phyloP scores from a whole-genome alignment of 805 yeast genomes.

The Naumovozyma castellii region DNA sequence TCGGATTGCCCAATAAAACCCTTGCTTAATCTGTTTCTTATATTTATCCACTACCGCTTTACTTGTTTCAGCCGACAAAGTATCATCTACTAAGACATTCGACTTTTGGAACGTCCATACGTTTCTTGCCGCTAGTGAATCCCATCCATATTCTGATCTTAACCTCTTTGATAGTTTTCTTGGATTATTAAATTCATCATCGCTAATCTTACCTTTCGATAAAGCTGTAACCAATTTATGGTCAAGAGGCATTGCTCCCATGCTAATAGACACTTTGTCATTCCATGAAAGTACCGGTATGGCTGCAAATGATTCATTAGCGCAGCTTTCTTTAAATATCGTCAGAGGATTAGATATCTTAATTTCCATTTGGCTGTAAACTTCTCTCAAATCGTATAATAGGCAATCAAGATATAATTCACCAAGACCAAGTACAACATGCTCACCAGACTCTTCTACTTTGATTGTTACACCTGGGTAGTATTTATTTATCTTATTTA shows the following conservation, averaged over 20 bases:
- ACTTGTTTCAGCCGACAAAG: slow-evolving; percentile 62
- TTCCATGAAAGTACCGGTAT: slow-evolving; percentile 53
- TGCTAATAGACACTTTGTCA: slow-evolving; percentile 45
- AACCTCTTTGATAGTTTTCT: slow-evolving; percentile 45
- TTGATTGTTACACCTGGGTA: slow-evolving; percentile 60
- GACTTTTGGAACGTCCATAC: slow-evolving; percentile 74
- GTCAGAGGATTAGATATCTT: slow-evolving; percentile 81
- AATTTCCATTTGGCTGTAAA: slow-evolving; percentile 57
- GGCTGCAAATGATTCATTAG: slow-evolving; percentile 55
- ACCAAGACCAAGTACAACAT: slow-evolving; percentile 71
- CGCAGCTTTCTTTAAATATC: slow-evolving; percentile 67
- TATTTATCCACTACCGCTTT: slow-evolving; percentile 36
- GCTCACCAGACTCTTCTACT: slow-evolving; percentile 86
- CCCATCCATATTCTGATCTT: slow-evolving; percentile 62
- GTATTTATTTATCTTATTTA: slow-evolving; percentile 49
- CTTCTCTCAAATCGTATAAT: slow-evolving; percentile 61
- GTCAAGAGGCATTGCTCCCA: slow-evolving; percentile 69
- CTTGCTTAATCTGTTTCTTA: slow-evolving; percentile 55
- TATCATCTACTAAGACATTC: slow-evolving; percentile 57
- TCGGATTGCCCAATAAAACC: slow-evolving; percentile 71
- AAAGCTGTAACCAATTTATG: slow-evolving; percentile 36
- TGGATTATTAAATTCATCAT: slow-evolving; percentile 22
- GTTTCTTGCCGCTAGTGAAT: slow-evolving; percentile 70
- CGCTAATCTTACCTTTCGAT: slow-evolving; percentile 6
- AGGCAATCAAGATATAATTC: slow-evolving; percentile 81